A percentile compares a stretch with the other conserved stretches of the same genome.
phyloP scores from a whole-genome alignment of 306 rosid species.

The Sicyos edulis region DNA sequence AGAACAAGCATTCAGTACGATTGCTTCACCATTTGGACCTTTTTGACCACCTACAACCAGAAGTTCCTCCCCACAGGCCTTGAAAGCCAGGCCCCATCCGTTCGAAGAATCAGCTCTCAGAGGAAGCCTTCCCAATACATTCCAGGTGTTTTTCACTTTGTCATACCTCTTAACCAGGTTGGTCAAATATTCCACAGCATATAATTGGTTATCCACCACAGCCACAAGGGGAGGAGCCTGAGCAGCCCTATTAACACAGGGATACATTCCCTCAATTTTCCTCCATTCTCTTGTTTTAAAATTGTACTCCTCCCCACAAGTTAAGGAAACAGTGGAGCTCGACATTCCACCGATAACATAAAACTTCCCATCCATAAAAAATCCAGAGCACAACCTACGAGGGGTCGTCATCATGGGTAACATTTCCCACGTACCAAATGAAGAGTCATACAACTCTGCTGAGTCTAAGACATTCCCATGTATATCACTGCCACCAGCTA shows the following conservation, averaged over 20 bases:
- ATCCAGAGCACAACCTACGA: constrained; percentile 31
- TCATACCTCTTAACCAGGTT: constrained; percentile 31
- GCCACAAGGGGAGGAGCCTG: constrained; percentile 42
- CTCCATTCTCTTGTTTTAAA: constrained; percentile 27
- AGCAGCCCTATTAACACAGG: constrained; percentile 21
- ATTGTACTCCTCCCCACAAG: constrained; percentile 36
- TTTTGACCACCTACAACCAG: constrained; percentile 31
- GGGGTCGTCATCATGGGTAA: constrained; percentile 26
- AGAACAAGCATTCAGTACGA: constrained; percentile 28
- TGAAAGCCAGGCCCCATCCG: constrained; percentile 40
- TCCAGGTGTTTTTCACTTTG: constrained; percentile 27
- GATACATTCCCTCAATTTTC: constrained; percentile 33
- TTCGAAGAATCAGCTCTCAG: constrained; percentile 27
- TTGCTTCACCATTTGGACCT: constrained; percentile 26
- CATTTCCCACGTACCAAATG: constrained; percentile 25
- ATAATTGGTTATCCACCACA: constrained; percentile 33
- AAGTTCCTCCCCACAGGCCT: constrained; percentile 30
- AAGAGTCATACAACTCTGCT: constrained; percentile 32
- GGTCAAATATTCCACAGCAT: constrained; percentile 27
- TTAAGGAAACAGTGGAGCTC: constrained; percentile 23
- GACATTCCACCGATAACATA: constrained; percentile 39
- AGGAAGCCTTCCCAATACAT: constrained; percentile 28
- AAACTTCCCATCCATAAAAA: constrained; percentile 35
- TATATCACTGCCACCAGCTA: constrained; percentile 35
- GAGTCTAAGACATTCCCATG: constrained; percentile 22